Evolutionary conservation across 148 eudicot species (phyloP).

Genomic region (Agrostemma githago): DNA sequence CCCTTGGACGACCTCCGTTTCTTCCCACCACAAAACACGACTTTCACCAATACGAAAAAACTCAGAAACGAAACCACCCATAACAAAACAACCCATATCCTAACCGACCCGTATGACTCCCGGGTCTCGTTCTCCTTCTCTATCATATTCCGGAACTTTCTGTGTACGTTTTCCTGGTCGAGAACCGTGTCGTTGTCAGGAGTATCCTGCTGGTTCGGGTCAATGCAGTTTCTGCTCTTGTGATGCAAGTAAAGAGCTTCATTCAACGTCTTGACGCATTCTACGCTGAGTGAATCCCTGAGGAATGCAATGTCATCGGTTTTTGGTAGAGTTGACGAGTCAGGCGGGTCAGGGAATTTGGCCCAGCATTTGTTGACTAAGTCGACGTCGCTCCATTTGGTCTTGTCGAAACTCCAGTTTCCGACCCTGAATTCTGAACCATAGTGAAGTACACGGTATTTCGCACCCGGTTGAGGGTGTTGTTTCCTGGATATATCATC

Average conservation of each 20-base stretch:
- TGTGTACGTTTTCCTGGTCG: constrained; percentile 27
- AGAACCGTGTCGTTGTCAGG: constrained; percentile 11
- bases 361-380: constrained; percentile 80
- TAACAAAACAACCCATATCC: constrained; percentile 52
- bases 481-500: constrained; percentile 81
- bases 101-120: constrained; percentile 42
- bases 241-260: constrained; percentile 69
- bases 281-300: constrained; percentile 79
- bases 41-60: constrained; percentile 42
- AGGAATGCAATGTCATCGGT: constrained; percentile 39
- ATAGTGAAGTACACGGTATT: constrained; percentile 80
- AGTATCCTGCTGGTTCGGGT: constrained; percentile 32
- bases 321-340: constrained; percentile 42
- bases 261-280: constrained; percentile 63
- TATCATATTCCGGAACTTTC: constrained; percentile 40
- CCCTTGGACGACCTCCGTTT: constrained; percentile 49
- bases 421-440: constrained; percentile 68
- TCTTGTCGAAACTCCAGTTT: constrained; percentile 93
- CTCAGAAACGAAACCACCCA: constrained; percentile 63
- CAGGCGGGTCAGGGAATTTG: constrained; percentile 92
- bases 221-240: constrained; percentile 47
- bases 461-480: constrained; percentile 48
- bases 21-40: constrained; percentile 37
- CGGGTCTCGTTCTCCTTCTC: constrained; percentile 27
- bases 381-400: constrained; percentile 65